These are phyloP conservation scores for Boletus reticulatus DNA, from an alignment of 768 basidiomycete species.

Conservation along the genomic window DNA sequence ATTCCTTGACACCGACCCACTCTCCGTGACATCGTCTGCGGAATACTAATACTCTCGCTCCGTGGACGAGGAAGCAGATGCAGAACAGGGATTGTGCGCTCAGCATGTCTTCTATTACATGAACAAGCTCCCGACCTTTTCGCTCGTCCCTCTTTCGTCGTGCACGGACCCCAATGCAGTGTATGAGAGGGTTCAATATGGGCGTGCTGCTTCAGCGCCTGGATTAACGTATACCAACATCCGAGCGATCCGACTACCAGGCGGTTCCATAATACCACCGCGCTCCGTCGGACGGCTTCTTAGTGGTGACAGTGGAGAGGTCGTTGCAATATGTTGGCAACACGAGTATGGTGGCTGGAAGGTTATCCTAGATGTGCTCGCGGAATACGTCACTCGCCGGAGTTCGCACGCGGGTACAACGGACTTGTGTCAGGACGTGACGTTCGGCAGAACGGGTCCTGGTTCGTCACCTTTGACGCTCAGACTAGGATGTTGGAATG, in stretches of 20 bases:
- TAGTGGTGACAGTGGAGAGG: slow-evolving; percentile 66
- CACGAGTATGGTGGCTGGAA: slow-evolving; percentile 86
- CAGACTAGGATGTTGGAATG: slow-evolving; percentile 64
- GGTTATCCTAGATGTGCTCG: slow-evolving; percentile 75
- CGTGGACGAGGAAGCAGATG: slow-evolving; percentile 36
- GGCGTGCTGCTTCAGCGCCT: slow-evolving; percentile 43
- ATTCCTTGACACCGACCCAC: slow-evolving; percentile 70
- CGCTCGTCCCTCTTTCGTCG: slow-evolving; percentile 62
- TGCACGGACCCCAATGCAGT: slow-evolving; percentile 68
- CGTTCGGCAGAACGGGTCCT: slow-evolving; percentile 47
- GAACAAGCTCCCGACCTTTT: slow-evolving; percentile 65
- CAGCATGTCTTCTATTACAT: slow-evolving; percentile 77
- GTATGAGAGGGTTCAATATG: slow-evolving; percentile 66
- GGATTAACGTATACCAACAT: slow-evolving; percentile 63
- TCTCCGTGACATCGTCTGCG: slow-evolving; percentile 45
- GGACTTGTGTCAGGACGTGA: slow-evolving; percentile 48
- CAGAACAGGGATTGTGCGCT: slow-evolving; percentile 57
- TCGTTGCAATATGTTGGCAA: slow-evolving; percentile 72
- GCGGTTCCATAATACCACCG: slow-evolving; percentile 67
- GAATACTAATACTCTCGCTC: slow-evolving; percentile 46
- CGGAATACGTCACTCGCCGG: slow-evolving; percentile 66
- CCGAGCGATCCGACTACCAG: slow-evolving; percentile 69
- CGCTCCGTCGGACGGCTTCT: slow-evolving; percentile 68
- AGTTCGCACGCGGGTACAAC: slow-evolving; percentile 40
- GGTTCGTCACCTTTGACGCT: slow-evolving; percentile 42